phyloP scores from a whole-genome alignment of 2,329 filamentous ascomycete species.

The Pleurostoma richardsiae region DNA sequence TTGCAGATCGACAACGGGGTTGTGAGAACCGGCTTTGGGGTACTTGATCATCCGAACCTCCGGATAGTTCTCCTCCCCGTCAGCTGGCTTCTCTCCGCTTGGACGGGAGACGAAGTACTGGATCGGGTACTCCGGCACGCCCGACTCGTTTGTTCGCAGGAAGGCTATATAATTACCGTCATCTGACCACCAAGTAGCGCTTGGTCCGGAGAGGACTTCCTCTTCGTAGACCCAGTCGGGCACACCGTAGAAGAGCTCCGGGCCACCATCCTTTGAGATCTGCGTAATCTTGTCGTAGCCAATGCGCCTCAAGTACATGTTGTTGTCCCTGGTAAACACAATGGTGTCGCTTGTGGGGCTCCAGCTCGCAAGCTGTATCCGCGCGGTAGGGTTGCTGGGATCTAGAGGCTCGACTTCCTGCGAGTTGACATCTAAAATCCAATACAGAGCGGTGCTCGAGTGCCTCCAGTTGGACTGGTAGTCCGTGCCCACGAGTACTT shows the following conservation, averaged over 20 bases:
- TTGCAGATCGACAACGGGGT: slow-evolving; percentile 80
- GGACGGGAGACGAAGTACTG: slow-evolving; percentile 90
- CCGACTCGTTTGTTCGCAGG: slow-evolving; percentile 87
- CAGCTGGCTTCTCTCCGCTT: slow-evolving; percentile 62
- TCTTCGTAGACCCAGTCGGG: slow-evolving; percentile 96
- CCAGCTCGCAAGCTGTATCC: slow-evolving; percentile 83
- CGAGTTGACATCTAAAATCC: slow-evolving; percentile 82
- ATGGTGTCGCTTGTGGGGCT: slow-evolving; percentile 82
- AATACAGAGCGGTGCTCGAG: slow-evolving; percentile 82
- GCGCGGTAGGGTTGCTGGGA: slow-evolving; percentile 56
- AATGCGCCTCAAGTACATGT: slow-evolving; percentile 73
- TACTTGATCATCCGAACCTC: slow-evolving; percentile 94
- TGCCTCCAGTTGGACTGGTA: slow-evolving; percentile 78
- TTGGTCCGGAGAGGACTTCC: slow-evolving; percentile 75
- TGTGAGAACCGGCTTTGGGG: slow-evolving; percentile 90
- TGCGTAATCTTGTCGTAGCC: slow-evolving; percentile 54
- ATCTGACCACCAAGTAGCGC: slow-evolving; percentile 91
- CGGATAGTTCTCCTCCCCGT: slow-evolving; percentile 82
- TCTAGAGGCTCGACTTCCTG: slow-evolving; percentile 76
- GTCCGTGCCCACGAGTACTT: slow-evolving; percentile 76
- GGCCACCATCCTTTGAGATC: slow-evolving; percentile 82
- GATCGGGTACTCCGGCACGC: slow-evolving; percentile 85
- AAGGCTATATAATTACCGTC: slow-evolving; percentile 89
- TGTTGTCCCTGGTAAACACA: slow-evolving; percentile 87
- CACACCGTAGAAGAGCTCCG: slow-evolving; percentile 88